phyloP scores from a whole-genome alignment of 1,284 basidiomycete genomes.

The Leccinum huronense region DNA sequence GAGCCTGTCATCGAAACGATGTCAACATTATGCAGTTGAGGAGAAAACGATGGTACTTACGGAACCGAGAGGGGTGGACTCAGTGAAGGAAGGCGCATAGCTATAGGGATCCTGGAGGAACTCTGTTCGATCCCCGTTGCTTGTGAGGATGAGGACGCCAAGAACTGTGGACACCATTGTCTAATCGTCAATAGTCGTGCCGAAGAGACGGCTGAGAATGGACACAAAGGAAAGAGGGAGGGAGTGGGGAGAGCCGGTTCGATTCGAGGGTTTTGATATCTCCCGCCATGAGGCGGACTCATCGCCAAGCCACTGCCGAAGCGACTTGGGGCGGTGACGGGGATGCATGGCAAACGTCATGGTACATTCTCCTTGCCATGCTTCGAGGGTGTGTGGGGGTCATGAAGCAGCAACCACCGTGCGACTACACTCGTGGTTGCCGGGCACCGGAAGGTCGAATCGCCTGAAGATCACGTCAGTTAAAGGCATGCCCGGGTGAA shows the following conservation, averaged over 20 bases:
- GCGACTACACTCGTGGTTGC: conserved; percentile 18
- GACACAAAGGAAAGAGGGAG: conserved; percentile 3
- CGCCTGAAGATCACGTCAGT: conserved; percentile 31
- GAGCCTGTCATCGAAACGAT: conserved; percentile 43
- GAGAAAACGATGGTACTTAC: conserved; percentile 39
- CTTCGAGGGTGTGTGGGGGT: conserved; percentile 28
- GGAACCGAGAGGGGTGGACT: conserved; percentile 82
- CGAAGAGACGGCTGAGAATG: conserved; percentile 1
- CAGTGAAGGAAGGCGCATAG: conserved; percentile 69
- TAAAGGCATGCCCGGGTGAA: conserved; percentile 15
- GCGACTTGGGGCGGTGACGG: conserved; percentile 32
- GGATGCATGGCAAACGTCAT: conserved; percentile 24
- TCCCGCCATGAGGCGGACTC: conserved; percentile 27
- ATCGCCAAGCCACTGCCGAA: conserved; percentile 34
- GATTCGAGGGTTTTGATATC: conserved; percentile 34
- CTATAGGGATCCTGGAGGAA: conserved; percentile 70
- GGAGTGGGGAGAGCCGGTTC: conserved; percentile 13
- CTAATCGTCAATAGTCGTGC: conserved; percentile 18
- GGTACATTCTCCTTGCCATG: conserved; percentile 31
- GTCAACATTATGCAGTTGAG: conserved; percentile 3
- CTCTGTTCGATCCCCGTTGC: conserved; percentile 76
- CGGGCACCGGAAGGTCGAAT: conserved; percentile 27
- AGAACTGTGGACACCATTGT: conserved; percentile 60
- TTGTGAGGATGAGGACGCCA: conserved; percentile 78
- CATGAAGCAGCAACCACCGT: conserved; percentile 3